These are phyloP conservation scores for Entomophthora muscae DNA, from an alignment of 371 early-diverging fungal species.

Conservation along the genomic window DNA sequence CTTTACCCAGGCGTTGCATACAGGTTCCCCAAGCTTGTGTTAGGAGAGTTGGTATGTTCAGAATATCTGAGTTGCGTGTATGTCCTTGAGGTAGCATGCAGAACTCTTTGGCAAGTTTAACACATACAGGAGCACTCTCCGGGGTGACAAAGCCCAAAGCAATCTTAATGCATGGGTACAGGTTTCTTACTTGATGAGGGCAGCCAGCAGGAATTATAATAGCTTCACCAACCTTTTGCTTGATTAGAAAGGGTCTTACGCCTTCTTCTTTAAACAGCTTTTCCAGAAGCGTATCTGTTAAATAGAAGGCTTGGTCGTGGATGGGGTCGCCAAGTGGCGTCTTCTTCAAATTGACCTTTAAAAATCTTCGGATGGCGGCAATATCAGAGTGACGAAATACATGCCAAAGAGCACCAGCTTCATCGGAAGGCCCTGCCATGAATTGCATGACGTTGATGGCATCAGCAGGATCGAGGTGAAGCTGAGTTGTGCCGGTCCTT, in stretches of 20 bases:
- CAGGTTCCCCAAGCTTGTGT: background rate
- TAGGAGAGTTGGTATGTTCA: background rate
- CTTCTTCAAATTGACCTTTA: background rate
- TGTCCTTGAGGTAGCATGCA: conserved; percentile 6
- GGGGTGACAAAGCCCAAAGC: conserved; percentile 55
- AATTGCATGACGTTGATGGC: conserved; percentile 49
- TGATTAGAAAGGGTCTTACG: conserved; percentile 26
- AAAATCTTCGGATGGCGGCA: conserved; percentile 15
- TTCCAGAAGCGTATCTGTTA: conserved; percentile 21
- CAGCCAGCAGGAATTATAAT: conserved; percentile 63
- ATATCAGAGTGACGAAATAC: conserved; percentile 29
- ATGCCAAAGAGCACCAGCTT: conserved; percentile 43
- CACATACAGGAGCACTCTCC: conserved; percentile 18
- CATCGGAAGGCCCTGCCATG: background rate
- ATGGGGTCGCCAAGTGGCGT: conserved; percentile 32
- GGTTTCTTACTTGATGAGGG: conserved; percentile 52
- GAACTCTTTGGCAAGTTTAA: conserved; percentile 9
- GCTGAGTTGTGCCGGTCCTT: conserved; percentile 31
- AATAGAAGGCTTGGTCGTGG: conserved; percentile 36
- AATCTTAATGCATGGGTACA: conserved; percentile 35
- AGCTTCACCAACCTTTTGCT: conserved; percentile 44
- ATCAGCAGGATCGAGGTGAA: conserved; percentile 56
- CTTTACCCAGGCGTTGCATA: background rate
- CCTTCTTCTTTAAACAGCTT: conserved; percentile 21
- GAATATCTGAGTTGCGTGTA: conserved; percentile 7